Evolutionary conservation across 345 rosid genomes (phyloP).

Genomic region (Pistacia integerrima): DNA sequence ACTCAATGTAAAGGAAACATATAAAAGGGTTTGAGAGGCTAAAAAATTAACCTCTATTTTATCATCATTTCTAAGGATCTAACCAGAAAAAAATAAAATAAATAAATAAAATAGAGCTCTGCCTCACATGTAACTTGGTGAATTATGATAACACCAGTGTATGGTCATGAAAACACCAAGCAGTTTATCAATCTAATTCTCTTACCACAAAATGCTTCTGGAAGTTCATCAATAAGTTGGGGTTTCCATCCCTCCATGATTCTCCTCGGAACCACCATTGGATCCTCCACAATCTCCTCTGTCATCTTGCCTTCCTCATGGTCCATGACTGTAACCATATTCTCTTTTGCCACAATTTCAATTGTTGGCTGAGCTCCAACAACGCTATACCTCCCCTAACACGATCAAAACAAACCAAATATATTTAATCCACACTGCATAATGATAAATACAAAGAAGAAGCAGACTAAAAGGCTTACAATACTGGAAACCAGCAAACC

Average conservation of each 20-base stretch:
- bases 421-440: background rate
- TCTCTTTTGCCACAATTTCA: constrained; percentile 83
- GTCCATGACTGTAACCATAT: constrained; percentile 80
- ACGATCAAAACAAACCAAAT: constrained; percentile 8
- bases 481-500: constrained; percentile 63
- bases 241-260: constrained; percentile 87
- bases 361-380: constrained; percentile 93
- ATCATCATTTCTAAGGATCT: background rate
- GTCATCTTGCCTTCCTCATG: constrained; percentile 58
- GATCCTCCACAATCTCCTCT: constrained; percentile 89
- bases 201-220: constrained; percentile 86
- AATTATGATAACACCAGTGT: background rate
- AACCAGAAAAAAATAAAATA: background rate
- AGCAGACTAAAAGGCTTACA: constrained; percentile 37
- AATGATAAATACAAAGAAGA: constrained; percentile 8
- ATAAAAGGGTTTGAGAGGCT: background rate
- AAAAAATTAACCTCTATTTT: background rate
- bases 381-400: constrained; percentile 83
- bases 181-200: background rate
- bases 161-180: background rate
- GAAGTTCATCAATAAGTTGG: constrained; percentile 80
- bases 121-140: background rate
- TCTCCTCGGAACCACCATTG: constrained; percentile 80
- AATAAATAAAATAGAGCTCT: background rate
- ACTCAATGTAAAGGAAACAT: background rate